These are phyloP conservation scores for Flaveria brownii DNA, from an alignment of 129 eudicot genomes.

Conservation along the genomic window DNA sequence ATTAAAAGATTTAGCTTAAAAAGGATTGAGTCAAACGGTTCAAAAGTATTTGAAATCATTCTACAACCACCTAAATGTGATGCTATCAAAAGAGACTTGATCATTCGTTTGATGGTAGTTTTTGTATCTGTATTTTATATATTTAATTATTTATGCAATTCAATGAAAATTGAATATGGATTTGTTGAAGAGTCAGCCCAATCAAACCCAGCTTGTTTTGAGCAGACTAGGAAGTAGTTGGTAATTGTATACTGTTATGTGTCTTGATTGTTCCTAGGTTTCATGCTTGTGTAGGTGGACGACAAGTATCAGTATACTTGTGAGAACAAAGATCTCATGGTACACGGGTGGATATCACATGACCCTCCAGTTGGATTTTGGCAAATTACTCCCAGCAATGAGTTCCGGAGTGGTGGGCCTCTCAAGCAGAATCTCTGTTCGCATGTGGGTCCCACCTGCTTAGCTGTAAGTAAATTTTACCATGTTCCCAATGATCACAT, in stretches of 20 bases:
- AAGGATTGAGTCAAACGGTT: not conserved
- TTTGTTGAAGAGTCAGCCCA: not conserved
- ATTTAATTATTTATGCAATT: not conserved
- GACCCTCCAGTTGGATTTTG: conserved; percentile 71
- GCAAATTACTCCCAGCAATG: conserved; percentile 73
- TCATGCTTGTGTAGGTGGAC: conserved; percentile 55
- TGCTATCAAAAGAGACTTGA: not conserved
- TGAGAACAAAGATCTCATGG: conserved; percentile 57
- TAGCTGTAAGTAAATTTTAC: conserved; percentile 50
- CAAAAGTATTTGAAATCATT: not conserved
- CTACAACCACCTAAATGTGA: not conserved
- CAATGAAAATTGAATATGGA: not conserved
- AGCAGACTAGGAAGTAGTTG: not conserved
- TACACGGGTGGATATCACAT: conserved; percentile 70
- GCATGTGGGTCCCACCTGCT: conserved; percentile 71
- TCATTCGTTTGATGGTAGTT: not conserved
- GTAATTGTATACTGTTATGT: not conserved
- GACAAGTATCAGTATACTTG: conserved; percentile 77
- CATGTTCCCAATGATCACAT: conserved; percentile 7
- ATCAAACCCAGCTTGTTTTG: not conserved
- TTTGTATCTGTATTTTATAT: not conserved
- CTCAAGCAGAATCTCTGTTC: conserved; percentile 71
- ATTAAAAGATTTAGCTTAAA: not conserved
- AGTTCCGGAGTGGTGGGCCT: conserved; percentile 81
- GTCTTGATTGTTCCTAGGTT: not conserved